Percentiles rank a stretch among this genome's conserved stretches.
Conservation (phyloP, 306 rosid species). For the Fagus sylvatica region DNA sequence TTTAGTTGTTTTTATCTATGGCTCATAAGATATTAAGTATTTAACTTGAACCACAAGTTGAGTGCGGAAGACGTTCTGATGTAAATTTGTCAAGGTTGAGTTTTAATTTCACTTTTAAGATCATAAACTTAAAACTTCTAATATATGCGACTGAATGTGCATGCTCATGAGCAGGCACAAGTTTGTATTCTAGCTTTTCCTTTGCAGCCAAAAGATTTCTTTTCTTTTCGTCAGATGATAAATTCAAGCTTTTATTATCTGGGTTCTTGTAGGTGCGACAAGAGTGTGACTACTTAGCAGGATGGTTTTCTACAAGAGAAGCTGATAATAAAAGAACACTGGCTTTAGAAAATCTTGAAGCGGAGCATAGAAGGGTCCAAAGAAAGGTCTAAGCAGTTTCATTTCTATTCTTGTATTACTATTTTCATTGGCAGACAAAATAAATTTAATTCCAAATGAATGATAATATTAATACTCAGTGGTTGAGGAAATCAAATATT, state of each 20-base stretch:
- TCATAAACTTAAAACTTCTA: background rate
- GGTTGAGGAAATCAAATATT: background rate
- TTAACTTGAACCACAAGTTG: constrained; percentile 1
- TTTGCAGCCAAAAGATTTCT: background rate
- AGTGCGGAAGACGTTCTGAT: background rate
- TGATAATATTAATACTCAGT: background rate
- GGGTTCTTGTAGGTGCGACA: constrained; percentile 60
- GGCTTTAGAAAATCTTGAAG: constrained; percentile 50
- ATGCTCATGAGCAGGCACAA: background rate
- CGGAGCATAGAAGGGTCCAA: constrained; percentile 45
- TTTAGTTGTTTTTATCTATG: background rate
- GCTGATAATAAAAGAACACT: constrained; percentile 53
- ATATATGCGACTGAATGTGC: background rate
- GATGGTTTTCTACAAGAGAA: constrained; percentile 48
- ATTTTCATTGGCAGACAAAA: background rate
- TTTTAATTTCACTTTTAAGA: background rate
- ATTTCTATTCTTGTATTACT: constrained; percentile 15
- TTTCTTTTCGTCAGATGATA: background rate
- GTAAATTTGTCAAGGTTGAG: background rate
- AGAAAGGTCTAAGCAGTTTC: constrained; percentile 54
- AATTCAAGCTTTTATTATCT: background rate
- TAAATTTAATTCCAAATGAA: background rate
- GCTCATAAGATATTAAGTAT: background rate
- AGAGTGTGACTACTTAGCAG: constrained; percentile 72
- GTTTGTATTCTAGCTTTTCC: background rate